These are phyloP conservation scores for Aotearoamyces nothofagi DNA, from an alignment of 2,329 filamentous ascomycete species.

Conservation along the genomic window DNA sequence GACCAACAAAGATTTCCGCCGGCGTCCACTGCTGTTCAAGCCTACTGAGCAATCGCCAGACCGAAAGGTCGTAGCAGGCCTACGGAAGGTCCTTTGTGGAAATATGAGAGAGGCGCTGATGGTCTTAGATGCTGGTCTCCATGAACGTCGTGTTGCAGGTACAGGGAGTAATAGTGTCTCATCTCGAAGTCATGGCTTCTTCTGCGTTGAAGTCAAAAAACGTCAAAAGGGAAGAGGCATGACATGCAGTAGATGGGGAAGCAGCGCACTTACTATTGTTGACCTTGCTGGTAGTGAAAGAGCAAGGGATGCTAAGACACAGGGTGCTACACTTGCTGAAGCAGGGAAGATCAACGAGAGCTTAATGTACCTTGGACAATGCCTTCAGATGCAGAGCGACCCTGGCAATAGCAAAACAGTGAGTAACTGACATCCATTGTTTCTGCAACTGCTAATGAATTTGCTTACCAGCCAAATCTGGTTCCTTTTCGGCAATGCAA, in stretches of 20 bases:
- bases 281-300: conserved; percentile 90
- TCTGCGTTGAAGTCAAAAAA: conserved; percentile 90
- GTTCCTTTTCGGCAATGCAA: conserved; percentile 76
- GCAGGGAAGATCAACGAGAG: conserved; percentile 98
- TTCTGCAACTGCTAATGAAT: too few species aligned
- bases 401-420: conserved; percentile 60
- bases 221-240: conserved; percentile 34
- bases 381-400: conserved; percentile 87
- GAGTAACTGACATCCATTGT: conserved; percentile 13
- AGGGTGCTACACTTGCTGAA: conserved; percentile 81
- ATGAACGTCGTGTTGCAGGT: conserved; percentile 74
- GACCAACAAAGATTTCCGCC: conserved; percentile 52
- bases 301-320: conserved; percentile 84
- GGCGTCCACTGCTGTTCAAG: conserved; percentile 84
- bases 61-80: conserved; percentile 83
- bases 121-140: conserved; percentile 77
- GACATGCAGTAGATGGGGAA: conserved; percentile 49
- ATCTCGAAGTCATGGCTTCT: conserved; percentile 89
- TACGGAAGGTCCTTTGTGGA: conserved; percentile 79
- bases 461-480: conserved; percentile 46
- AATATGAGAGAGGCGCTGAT: conserved; percentile 72
- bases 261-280: conserved; percentile 72
- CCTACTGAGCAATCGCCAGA: conserved; percentile 77
- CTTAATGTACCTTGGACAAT: conserved; percentile 95
- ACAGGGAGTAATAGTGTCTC: conserved; percentile 89